Evolutionary conservation across 257 asterid genomes (phyloP).

Genomic region (Lycium barbarum): DNA sequence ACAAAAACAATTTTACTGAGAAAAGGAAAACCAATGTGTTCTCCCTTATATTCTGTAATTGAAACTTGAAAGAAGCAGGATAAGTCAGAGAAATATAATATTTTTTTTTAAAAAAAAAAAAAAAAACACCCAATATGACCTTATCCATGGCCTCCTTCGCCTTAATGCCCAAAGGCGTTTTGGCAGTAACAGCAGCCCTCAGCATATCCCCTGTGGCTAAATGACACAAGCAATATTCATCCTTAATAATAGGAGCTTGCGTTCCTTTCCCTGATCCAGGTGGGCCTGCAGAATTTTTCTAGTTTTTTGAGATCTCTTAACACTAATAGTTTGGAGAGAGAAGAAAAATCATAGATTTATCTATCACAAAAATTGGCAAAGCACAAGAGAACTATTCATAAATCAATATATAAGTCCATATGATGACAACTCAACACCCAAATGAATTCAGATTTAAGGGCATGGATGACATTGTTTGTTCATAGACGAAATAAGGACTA

Average conservation of each 20-base stretch:
- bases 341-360: not conserved
- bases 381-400: slow-evolving; percentile 4
- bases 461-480: not conserved
- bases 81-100: slow-evolving; percentile 18
- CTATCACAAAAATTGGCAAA: not conserved
- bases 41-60: slow-evolving; percentile 54
- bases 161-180: slow-evolving; percentile 89
- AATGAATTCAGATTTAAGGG: not conserved
- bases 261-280: slow-evolving; percentile 99
- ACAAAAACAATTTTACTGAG: not conserved
- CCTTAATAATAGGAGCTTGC: slow-evolving; percentile 91
- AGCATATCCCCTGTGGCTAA: slow-evolving; percentile 99
- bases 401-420: not conserved
- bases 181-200: slow-evolving; percentile 97
- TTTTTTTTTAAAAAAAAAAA: not conserved
- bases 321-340: not conserved
- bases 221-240: slow-evolving; percentile 93
- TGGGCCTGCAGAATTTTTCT: slow-evolving; percentile 61
- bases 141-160: slow-evolving; percentile 99
- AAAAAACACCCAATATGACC: slow-evolving; percentile 44
- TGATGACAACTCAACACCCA: not conserved
- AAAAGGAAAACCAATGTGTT: slow-evolving; percentile 22
- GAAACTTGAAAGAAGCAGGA: slow-evolving; percentile 27
- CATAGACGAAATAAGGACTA: not conserved
- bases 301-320: not conserved